A percentile compares a stretch with the other conserved stretches of the same genome.
Evolutionary conservation across 257 asterid genomes (phyloP).

Genomic region (Hygrophila difformis): DNA sequence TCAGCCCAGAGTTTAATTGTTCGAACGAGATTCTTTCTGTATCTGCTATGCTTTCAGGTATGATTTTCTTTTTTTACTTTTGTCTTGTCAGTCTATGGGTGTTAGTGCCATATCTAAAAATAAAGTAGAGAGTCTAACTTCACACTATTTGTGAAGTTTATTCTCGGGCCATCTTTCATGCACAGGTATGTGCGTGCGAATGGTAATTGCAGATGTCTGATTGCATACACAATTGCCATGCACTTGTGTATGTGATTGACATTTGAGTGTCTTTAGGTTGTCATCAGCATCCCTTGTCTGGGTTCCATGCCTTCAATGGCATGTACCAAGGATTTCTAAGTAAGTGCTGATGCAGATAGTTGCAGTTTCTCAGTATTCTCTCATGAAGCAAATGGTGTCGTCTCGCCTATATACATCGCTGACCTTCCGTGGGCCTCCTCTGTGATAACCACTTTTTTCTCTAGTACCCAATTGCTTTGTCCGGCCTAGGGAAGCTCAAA

Average conservation of each 20-base stretch:
- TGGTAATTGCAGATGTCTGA: slow-evolving; percentile 27
- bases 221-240: slow-evolving; percentile 32
- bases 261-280: slow-evolving; percentile 63
- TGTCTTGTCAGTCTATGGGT: slow-evolving; percentile 13
- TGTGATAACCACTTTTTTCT: slow-evolving; percentile 98
- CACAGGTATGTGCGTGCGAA: slow-evolving; percentile 34
- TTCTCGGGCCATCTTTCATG: slow-evolving; percentile 26
- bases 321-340: slow-evolving; percentile 84
- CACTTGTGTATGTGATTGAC: slow-evolving; percentile 43
- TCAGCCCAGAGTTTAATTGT: slow-evolving; percentile 81
- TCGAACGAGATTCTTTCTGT: slow-evolving; percentile 91
- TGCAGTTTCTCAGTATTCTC: slow-evolving; percentile 99
- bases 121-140: slow-evolving; percentile 24
- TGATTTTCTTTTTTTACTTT: slow-evolving; percentile 7
- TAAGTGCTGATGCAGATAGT: slow-evolving; percentile 99
- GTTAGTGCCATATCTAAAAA: slow-evolving; percentile 19
- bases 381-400: slow-evolving; percentile 93
- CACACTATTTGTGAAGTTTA: slow-evolving; percentile 31
- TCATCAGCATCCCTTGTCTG: slow-evolving; percentile 94
- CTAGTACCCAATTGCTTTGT: slow-evolving; percentile 99
- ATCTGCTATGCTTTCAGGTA: slow-evolving; percentile 98
- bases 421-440: slow-evolving; percentile 99
- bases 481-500: slow-evolving; percentile 99
- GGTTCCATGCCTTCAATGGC: slow-evolving; percentile 86
- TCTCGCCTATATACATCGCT: slow-evolving; percentile 99